phyloP scores from a whole-genome alignment of 225 moss, liverwort and hornwort species.

The Physcomitrellopsis africana region DNA sequence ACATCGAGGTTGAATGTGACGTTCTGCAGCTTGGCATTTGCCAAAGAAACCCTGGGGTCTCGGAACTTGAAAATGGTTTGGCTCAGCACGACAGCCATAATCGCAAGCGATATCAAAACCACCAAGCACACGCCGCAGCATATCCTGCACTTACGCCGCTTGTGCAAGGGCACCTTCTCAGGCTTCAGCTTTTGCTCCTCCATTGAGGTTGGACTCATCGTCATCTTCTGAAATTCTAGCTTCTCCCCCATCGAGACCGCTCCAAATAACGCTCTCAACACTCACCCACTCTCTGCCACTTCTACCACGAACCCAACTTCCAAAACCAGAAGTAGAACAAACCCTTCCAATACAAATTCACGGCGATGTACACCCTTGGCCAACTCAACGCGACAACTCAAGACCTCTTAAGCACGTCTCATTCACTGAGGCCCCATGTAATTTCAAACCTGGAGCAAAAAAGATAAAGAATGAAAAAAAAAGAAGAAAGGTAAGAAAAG shows the following conservation, averaged over 20 bases:
- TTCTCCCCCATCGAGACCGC: constrained; percentile 45
- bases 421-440: too few species aligned
- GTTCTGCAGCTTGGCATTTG: constrained; percentile 40
- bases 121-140: constrained; percentile 42
- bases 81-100: constrained; percentile 42
- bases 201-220: constrained; percentile 27
- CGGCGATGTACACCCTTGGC: constrained; percentile 1
- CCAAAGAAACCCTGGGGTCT: constrained; percentile 38
- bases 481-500: too few species aligned
- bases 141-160: constrained; percentile 44
- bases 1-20: constrained; percentile 36
- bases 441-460: too few species aligned
- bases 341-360: background rate
- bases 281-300: background rate
- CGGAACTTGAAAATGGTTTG: constrained; percentile 63
- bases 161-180: constrained; percentile 31
- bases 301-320: background rate
- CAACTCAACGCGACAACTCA: too few species aligned
- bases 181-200: constrained; percentile 31
- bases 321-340: background rate
- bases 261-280: background rate
- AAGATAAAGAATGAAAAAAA: too few species aligned
- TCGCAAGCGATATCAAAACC: constrained; percentile 28
- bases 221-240: constrained; percentile 44
- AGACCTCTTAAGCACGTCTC: too few species aligned